Base-by-base conservation (phyloP, 805 yeast genomes). In the Candida bentonensis region DNA sequence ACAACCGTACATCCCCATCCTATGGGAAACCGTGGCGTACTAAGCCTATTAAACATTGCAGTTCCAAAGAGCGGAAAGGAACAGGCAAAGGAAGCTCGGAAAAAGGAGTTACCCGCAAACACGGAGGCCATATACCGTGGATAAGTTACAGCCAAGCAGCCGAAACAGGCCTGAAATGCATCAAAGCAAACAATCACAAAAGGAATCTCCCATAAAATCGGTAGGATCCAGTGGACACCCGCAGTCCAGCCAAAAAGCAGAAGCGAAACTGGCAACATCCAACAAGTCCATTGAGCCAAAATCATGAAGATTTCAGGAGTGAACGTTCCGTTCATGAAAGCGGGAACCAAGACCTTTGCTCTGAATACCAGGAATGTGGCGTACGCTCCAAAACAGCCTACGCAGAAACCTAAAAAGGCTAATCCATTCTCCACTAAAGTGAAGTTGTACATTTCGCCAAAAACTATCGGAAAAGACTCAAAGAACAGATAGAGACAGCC, bases 31-130 rank as follows among this genome's bases (percentile, higher is more conserved):
- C 64, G 67, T 1, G 60, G 42, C 15, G 54, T 58, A 2, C 56
- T 55, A 27, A 56, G 40, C 34, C 53, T 72, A 46, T 66, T 61
- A 56, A 71, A 81, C 72, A 81, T 68, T 21, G 73, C 71, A 30
- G 66, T 57, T 3, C 82, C 83, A 58, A 80, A 79, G 42, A 81
- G 63, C 39, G 82, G 81, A 64, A 77, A 77, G 2, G 71, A 72
- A 48, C 74, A 73, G 1, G 78, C 82, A 53, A 72, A 64, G 1
- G 60, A 60, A 3, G 74, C 63, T 45, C 82, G 68, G 48, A 67
- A 65, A 21, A 76, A 59, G 30, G 65, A 71, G 52, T 74, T 76
- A 28, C 76, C 73, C 4, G 81, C 81, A 30, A 70, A 73, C 2
- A 72, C 78, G 0, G 78, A 72, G 5, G 78, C 78, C 49, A 70